A percentile compares a stretch with the other conserved stretches of the same genome.
phyloP scores from a whole-genome alignment of 192 early-diverging fungal genomes.

The Phlyctochytrium bullatum region DNA sequence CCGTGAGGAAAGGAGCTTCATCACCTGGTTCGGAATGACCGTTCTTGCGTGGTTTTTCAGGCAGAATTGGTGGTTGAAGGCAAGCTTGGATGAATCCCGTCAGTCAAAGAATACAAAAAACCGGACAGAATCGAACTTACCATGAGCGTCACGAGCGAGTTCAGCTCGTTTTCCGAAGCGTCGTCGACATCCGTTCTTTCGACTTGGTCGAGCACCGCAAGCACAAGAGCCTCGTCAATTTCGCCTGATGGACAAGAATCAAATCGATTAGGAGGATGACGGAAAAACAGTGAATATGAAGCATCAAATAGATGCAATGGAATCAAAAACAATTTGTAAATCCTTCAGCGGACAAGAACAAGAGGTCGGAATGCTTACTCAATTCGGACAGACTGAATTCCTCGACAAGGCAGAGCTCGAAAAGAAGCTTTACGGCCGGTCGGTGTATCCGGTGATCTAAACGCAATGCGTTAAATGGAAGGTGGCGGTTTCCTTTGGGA shows the following conservation, averaged over 20 bases:
- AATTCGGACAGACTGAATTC: constrained; percentile 50
- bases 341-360: no score
- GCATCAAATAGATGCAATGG: no score
- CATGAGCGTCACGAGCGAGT: constrained; percentile 51
- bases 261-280: background rate
- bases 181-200: constrained; percentile 53
- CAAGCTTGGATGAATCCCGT: constrained; percentile 36
- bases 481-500: no score
- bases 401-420: constrained; percentile 59
- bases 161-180: constrained; percentile 46
- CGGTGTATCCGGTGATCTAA: constrained; percentile 30
- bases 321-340: background rate
- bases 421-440: constrained; percentile 53
- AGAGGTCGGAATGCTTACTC: constrained; percentile 47
- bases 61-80: constrained; percentile 71
- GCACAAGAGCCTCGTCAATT: constrained; percentile 44
- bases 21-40: constrained; percentile 49
- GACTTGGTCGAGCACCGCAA: constrained; percentile 55
- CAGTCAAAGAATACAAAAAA: background rate
- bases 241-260: constrained; percentile 31
- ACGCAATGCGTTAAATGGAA: no score
- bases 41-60: constrained; percentile 37
- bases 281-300: no score
- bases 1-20: constrained; percentile 47
- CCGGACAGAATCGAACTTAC: no score